Evolutionary conservation across 768 basidiomycete species (phyloP).

Genomic region (Suillus paluster): DNA sequence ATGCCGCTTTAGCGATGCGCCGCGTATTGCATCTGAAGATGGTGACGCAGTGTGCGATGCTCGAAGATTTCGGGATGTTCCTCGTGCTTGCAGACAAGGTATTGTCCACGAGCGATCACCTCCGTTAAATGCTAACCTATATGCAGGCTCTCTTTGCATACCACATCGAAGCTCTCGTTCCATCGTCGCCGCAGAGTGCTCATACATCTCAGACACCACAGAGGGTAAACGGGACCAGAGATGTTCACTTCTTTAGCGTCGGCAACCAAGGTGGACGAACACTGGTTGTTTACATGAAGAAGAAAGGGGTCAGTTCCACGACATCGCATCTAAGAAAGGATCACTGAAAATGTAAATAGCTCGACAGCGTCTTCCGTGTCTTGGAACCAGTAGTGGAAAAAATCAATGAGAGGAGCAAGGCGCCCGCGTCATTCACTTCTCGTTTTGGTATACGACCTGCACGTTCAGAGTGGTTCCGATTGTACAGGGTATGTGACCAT

Average conservation of each 20-base stretch:
- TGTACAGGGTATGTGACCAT: constrained; percentile 62
- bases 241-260: constrained; percentile 95
- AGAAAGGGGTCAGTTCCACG: constrained; percentile 68
- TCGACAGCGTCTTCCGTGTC: constrained; percentile 94
- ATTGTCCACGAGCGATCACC: constrained; percentile 7
- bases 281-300: constrained; percentile 94
- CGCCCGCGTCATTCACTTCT: constrained; percentile 70
- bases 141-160: constrained; percentile 85
- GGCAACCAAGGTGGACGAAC: constrained; percentile 87
- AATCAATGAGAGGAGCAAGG: constrained; percentile 77
- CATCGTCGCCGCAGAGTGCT: constrained; percentile 72
- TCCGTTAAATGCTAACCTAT: not conserved
- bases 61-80: constrained; percentile 97
- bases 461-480: constrained; percentile 93
- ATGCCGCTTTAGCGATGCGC: constrained; percentile 67
- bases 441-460: constrained; percentile 79
- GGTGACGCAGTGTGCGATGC: constrained; percentile 94
- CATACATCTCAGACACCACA: constrained; percentile 83
- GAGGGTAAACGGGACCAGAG: constrained; percentile 86
- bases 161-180: constrained; percentile 95
- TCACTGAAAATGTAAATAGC: constrained; percentile 35
- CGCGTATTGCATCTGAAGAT: constrained; percentile 92
- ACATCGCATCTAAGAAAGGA: constrained; percentile 14
- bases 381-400: constrained; percentile 96
- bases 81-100: constrained; percentile 94